These are phyloP conservation scores for Polyporus arcularius DNA, from an alignment of 768 basidiomycete genomes.

Conservation along the genomic window DNA sequence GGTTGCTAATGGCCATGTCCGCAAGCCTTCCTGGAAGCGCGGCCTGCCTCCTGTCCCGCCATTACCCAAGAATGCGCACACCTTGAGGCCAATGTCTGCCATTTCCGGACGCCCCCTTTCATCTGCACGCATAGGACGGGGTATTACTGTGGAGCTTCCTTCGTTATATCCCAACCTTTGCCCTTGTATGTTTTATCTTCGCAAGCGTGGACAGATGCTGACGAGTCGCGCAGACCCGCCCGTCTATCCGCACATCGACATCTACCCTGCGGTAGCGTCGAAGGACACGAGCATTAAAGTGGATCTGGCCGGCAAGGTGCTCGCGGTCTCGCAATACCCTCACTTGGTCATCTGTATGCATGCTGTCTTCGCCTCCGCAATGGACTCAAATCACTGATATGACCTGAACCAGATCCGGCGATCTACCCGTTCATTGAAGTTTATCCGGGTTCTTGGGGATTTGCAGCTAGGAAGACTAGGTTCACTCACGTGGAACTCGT, in stretches of 20 bases:
- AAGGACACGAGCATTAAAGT: background rate
- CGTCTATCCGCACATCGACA: constrained; percentile 28
- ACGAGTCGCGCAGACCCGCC: constrained; percentile 22
- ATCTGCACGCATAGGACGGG: background rate
- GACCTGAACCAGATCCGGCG: constrained; percentile 19
- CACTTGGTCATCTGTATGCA: constrained; percentile 18
- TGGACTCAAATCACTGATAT: background rate
- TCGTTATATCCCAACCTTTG: constrained; percentile 23
- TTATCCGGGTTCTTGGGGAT: constrained; percentile 25
- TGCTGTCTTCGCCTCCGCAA: background rate
- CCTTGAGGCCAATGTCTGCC: constrained; percentile 19
- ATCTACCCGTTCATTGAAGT: constrained; percentile 31
- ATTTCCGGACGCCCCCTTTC: constrained; percentile 16
- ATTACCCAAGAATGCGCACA: constrained; percentile 23
- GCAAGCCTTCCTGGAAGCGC: constrained; percentile 11
- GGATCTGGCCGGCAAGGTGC: background rate
- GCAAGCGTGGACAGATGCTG: background rate
- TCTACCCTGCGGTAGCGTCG: constrained; percentile 24
- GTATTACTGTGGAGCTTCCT: constrained; percentile 12
- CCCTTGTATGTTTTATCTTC: constrained; percentile 22
- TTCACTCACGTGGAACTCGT: constrained; percentile 7
- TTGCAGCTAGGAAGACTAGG: background rate
- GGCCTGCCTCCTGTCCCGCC: constrained; percentile 24
- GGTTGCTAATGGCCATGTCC: constrained; percentile 3
- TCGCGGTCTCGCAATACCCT: constrained; percentile 7